Evolutionary conservation across 2,329 filamentous ascomycete species (phyloP).

Genomic region (Plectosphaerella cucumerina): DNA sequence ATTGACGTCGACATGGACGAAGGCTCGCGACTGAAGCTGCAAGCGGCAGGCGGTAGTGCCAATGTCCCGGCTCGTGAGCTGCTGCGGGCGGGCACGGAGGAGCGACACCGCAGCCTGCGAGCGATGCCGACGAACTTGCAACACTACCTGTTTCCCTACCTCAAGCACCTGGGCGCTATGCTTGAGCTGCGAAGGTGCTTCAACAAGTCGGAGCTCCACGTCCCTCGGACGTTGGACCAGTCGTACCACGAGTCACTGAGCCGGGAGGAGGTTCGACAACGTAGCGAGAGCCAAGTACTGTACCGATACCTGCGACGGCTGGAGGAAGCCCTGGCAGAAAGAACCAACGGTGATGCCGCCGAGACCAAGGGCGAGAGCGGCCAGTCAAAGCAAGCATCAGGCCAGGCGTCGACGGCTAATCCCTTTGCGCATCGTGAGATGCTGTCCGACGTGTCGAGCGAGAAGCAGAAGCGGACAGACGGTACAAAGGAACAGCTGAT

Average conservation of each 20-base stretch:
- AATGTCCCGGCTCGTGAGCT: slow-evolving; percentile 2
- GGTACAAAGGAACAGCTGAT: slow-evolving; percentile 14
- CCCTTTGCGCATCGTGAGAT: slow-evolving; percentile 8
- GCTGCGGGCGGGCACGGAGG: background rate
- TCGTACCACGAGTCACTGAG: slow-evolving; percentile 13
- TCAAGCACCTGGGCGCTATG: slow-evolving; percentile 14
- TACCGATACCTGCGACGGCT: slow-evolving; percentile 10
- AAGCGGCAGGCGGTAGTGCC: background rate
- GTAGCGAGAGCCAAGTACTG: slow-evolving; percentile 11
- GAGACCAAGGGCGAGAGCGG: background rate
- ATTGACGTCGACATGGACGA: slow-evolving; percentile 14
- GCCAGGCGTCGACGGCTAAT: background rate
- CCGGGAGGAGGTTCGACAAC: slow-evolving; percentile 6
- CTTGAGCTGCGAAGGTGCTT: slow-evolving; percentile 8
- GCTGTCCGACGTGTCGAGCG: slow-evolving; percentile 9
- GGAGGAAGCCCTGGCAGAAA: background rate
- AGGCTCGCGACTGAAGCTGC: slow-evolving; percentile 3
- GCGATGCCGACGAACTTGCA: slow-evolving; percentile 14
- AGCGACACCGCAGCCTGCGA: slow-evolving; percentile 6
- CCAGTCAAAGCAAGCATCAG: background rate
- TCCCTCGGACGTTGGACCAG: slow-evolving; percentile 12
- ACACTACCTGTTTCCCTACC: slow-evolving; percentile 12
- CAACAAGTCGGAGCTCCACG: slow-evolving; percentile 13
- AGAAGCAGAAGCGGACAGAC: slow-evolving; percentile 15
- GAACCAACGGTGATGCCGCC: background rate